A percentile compares a stretch with the other conserved stretches of the same genome.
Conservation (phyloP, 306 rosid genomes). For the Quercus mongolica region DNA sequence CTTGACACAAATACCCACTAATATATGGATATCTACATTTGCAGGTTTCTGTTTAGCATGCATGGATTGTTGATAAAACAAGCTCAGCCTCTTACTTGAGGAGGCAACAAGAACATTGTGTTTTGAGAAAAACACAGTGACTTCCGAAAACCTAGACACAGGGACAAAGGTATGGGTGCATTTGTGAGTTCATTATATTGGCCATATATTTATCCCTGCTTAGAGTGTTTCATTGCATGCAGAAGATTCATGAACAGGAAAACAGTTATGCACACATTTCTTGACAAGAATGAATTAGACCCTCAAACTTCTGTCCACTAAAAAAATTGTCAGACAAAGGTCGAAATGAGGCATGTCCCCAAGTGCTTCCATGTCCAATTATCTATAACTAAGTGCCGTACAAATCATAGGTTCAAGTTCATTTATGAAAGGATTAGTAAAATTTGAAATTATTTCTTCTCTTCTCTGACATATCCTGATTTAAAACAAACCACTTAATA, state of each 20-base stretch:
- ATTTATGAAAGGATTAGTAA: too few relatives aligned
- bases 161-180: not conserved
- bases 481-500: not conserved
- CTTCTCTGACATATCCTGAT: not conserved
- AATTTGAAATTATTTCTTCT: too few relatives aligned
- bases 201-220: not conserved
- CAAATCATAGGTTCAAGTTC: not conserved
- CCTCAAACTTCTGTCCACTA: not conserved
- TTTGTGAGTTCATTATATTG: not conserved
- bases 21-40: not conserved
- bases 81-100: too few relatives aligned
- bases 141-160: not conserved
- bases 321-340: not conserved
- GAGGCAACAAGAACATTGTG: too few relatives aligned
- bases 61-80: not conserved
- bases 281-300: not conserved
- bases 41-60: not conserved
- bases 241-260: not conserved
- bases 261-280: not conserved
- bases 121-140: not conserved
- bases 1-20: too few relatives aligned
- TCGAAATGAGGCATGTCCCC: not conserved
- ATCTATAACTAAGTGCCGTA: too few relatives aligned
- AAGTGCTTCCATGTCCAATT: not conserved
- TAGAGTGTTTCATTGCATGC: not conserved